Percentiles rank a stretch among this genome's conserved stretches.
Conservation (phyloP, 1,139 yeast genomes). For the Yamadazyma blattariae region DNA sequence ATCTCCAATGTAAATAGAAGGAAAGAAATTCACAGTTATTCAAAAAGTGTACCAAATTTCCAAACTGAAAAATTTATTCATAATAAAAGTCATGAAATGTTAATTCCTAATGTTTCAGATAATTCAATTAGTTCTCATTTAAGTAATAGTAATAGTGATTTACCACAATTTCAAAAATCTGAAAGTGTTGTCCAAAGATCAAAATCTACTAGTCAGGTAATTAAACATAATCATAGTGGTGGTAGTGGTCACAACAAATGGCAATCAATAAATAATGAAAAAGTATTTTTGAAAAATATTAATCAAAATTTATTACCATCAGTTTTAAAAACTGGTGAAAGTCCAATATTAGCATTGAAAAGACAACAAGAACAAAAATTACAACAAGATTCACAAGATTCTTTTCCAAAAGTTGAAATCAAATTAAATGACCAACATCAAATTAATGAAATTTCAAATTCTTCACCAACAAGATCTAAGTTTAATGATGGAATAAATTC, state of each 20-base stretch:
- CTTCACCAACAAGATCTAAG: neutral
- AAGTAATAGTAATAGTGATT: neutral
- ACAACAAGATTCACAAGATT: neutral
- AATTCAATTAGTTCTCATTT: constrained; percentile 8
- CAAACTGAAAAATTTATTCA: neutral
- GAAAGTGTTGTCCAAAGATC: constrained; percentile 18
- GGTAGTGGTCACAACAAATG: too few species aligned
- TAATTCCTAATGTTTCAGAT: constrained; percentile 14
- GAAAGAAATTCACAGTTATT: constrained; percentile 4
- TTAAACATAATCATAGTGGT: constrained; percentile 11
- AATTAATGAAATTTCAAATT: neutral
- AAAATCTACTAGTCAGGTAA: constrained; percentile 22
- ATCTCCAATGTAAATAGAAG: neutral
- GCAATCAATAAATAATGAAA: constrained; percentile 34
- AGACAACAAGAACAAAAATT: constrained; percentile 16
- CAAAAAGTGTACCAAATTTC: constrained; percentile 9
- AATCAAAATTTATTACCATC: constrained; percentile 35
- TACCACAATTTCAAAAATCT: neutral
- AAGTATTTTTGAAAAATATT: constrained; percentile 27
- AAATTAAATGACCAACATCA: too few species aligned
- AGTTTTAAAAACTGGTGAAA: constrained; percentile 32
- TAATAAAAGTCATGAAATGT: constrained; percentile 11
- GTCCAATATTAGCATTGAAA: constrained; percentile 28
- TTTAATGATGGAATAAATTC: too few species aligned
- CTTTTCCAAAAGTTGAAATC: too few species aligned